These are phyloP conservation scores for Fusarium sp. DNA, from an alignment of 2,329 filamentous ascomycete genomes.

Conservation along the genomic window DNA sequence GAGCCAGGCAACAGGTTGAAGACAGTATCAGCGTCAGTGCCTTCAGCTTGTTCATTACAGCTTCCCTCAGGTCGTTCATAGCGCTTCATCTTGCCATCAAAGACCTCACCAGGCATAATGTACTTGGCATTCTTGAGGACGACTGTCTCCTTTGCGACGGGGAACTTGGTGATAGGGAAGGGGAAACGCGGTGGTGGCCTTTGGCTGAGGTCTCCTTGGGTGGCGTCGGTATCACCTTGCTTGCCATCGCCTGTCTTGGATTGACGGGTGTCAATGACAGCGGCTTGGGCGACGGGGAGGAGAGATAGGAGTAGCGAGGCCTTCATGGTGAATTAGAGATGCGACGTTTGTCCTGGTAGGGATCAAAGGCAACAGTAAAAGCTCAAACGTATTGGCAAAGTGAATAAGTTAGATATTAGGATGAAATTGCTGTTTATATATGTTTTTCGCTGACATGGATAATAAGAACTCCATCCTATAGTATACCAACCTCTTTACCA, in stretches of 20 bases:
- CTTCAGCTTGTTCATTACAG: slow-evolving; percentile 57
- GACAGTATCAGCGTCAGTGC: slow-evolving; percentile 52
- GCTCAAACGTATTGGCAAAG: no score
- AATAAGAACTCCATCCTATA: no score
- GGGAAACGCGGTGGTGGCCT: slow-evolving; percentile 44
- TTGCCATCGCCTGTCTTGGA: slow-evolving; percentile 39
- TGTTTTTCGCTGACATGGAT: not conserved
- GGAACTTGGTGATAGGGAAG: slow-evolving; percentile 44
- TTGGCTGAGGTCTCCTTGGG: slow-evolving; percentile 40
- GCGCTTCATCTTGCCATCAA: slow-evolving; percentile 49
- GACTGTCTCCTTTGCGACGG: slow-evolving; percentile 42
- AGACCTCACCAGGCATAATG: slow-evolving; percentile 44
- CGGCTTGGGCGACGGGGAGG: slow-evolving; percentile 31
- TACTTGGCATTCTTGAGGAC: slow-evolving; percentile 44
- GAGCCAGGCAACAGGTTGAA: slow-evolving; percentile 49
- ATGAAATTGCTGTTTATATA: not conserved
- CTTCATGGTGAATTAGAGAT: slow-evolving; percentile 29
- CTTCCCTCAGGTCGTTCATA: slow-evolving; percentile 52
- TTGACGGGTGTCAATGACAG: slow-evolving; percentile 23
- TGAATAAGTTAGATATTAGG: no score
- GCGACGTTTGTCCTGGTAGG: rapidly evolving
- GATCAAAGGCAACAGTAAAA: not conserved
- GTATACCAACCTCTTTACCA: not conserved
- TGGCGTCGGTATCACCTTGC: slow-evolving; percentile 34
- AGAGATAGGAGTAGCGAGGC: slow-evolving; percentile 29